Percentiles rank a stretch among this genome's conserved stretches.
Conservation (phyloP, 306 rosid species). For the Herpetospermum pedunculosum region DNA sequence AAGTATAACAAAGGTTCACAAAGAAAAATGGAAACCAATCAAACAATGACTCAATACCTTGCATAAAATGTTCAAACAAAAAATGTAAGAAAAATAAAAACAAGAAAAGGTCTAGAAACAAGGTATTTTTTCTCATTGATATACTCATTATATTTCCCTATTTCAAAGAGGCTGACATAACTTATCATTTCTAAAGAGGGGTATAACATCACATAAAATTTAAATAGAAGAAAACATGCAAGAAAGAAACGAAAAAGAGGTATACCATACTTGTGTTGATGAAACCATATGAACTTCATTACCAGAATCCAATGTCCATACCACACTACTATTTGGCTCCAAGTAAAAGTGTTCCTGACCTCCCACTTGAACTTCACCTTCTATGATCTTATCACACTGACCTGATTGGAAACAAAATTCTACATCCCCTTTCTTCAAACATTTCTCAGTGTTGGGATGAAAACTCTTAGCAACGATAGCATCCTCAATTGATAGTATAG, state of each 20-base stretch:
- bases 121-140: neutral
- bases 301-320: conserved; percentile 90
- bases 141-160: neutral
- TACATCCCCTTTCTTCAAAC: conserved; percentile 66
- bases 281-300: conserved; percentile 95
- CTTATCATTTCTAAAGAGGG: neutral
- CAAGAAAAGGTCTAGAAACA: neutral
- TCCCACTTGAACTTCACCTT: conserved; percentile 82
- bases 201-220: neutral
- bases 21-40: neutral
- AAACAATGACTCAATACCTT: neutral
- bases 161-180: neutral
- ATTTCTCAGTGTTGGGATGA: conserved; percentile 60
- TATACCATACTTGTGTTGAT: conserved; percentile 73
- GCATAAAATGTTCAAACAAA: neutral
- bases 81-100: neutral
- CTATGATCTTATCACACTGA: conserved; percentile 66
- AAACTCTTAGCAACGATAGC: conserved; percentile 66
- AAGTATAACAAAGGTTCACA: neutral
- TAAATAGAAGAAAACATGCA: neutral
- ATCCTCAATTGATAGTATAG: conserved; percentile 73
- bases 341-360: conserved; percentile 98
- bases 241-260: neutral
- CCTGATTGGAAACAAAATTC: conserved; percentile 67
- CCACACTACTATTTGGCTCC: conserved; percentile 69